Base-by-base conservation (phyloP, 148 eudicot species). In the Vaccinium darrowii region DNA sequence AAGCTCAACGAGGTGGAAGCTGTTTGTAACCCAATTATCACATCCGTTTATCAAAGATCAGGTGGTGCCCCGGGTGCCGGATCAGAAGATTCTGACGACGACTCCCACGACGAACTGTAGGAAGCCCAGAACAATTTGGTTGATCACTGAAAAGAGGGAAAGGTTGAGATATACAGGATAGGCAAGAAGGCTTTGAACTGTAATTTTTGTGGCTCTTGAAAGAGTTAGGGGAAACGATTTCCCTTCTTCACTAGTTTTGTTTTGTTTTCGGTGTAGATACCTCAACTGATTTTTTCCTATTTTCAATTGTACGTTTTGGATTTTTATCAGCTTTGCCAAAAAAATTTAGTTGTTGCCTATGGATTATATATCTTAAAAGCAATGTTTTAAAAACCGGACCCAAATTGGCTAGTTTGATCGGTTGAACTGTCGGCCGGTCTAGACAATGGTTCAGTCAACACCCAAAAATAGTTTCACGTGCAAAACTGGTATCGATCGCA, bases 1-100 rank as follows among this genome's bases (percentile, higher is more conserved):
- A 91, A 89, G 88, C 87, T 89, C 5, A 89, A 90, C 73, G 93
- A 91, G 85, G 91, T 91, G n/a, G 92, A 89, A 84, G 90, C 93
- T 18, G 90, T 91, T 82, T 91, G 93, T 76, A 91, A 91, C 69
- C 93, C 93, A 1, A 88, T 91, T 60, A 85, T 91, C 47, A 87
- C 88, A 7, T 89, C 90, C 14, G 90, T 88, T 58, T 89, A 91
- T 49, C 90, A 90, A 76, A 85, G 90, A 79, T 85, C 90, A 4
- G 93, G 93, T 52, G 93, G 93, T 14, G 89, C 90, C n/a, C 83
- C 91, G 11, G 90, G 88, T 8, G 87, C 78, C 1, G 89, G 84
- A 23, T 72, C 88, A 23, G 76, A 76, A 6, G 91, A 62, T 5
- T 65, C 72, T 23, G 89, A 88, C 12, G 91, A 84, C 9, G 80